Percentiles rank a stretch among this genome's conserved stretches.
These are phyloP conservation scores for Stemphylium lycopersici DNA, from an alignment of 2,329 filamentous ascomycete genomes.

Conservation along the genomic window DNA sequence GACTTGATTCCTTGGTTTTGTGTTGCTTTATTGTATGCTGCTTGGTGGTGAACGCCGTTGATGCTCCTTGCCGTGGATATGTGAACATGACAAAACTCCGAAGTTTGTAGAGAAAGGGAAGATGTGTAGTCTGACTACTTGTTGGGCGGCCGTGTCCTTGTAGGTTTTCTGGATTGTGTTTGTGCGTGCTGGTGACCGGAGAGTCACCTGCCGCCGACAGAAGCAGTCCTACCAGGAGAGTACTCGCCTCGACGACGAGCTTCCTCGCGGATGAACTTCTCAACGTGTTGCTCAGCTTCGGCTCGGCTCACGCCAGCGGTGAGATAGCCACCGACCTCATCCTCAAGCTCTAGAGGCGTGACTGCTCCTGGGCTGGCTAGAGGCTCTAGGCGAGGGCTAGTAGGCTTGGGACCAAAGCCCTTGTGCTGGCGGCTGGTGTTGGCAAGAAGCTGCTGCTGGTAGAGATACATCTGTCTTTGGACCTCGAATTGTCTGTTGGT, in stretches of 20 bases:
- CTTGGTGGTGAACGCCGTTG: constrained; percentile 40
- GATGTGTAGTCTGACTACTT: not conserved
- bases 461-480: constrained; percentile 56
- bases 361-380: constrained; percentile 59
- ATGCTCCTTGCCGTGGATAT: constrained; percentile 31
- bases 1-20: constrained; percentile 7
- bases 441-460: constrained; percentile 55
- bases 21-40: constrained; percentile 17
- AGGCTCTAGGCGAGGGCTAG: constrained; percentile 56
- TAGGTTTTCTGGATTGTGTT: not conserved
- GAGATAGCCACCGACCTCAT: constrained; percentile 52
- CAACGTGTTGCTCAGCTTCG: constrained; percentile 51
- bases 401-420: constrained; percentile 45
- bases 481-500: constrained; percentile 54
- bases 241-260: constrained; percentile 46
- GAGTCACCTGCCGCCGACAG: constrained; percentile 44
- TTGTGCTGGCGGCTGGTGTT: constrained; percentile 36
- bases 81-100: constrained; percentile 18
- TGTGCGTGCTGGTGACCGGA: constrained; percentile 12
- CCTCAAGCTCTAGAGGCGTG: constrained; percentile 59
- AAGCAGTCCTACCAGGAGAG: constrained; percentile 36
- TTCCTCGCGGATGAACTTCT: constrained; percentile 56
- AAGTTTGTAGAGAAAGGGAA: constrained; percentile 6
- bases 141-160: constrained; percentile 6
- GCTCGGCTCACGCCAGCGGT: constrained; percentile 50